Conservation (phyloP, 257 asterid genomes). For the Jacaranda mimosifolia region DNA sequence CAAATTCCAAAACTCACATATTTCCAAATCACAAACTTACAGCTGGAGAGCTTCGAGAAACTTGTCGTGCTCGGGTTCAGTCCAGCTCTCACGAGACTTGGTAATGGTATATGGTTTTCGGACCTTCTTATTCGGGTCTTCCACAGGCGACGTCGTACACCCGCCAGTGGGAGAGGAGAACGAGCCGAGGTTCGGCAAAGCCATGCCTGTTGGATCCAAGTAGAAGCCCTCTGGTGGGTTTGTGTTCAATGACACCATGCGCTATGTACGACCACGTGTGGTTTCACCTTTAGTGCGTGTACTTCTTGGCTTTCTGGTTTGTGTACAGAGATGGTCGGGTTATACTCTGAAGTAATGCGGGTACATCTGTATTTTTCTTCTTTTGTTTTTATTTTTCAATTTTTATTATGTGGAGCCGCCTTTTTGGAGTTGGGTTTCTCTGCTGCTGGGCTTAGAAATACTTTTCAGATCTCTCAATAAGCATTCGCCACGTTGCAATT, state of each 20-base stretch:
- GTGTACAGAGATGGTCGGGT: slow-evolving; percentile 1
- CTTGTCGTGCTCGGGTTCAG: slow-evolving; percentile 96
- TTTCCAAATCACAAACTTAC: slow-evolving; percentile 54
- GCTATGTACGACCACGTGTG: slow-evolving; percentile 36
- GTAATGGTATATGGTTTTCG: slow-evolving; percentile 90
- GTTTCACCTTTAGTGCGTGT: slow-evolving; percentile 37
- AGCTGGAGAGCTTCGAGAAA: slow-evolving; percentile 92
- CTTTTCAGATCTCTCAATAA: neutral
- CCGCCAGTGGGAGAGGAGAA: slow-evolving; percentile 58
- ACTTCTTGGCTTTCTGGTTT: slow-evolving; percentile 24
- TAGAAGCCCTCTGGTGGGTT: slow-evolving; percentile 56
- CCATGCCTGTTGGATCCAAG: slow-evolving; percentile 73
- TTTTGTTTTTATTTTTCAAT: neutral
- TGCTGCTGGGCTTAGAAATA: neutral
- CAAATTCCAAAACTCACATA: slow-evolving; percentile 22
- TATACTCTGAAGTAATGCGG: neutral
- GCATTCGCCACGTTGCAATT: neutral
- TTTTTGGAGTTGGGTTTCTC: neutral
- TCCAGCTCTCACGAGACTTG: slow-evolving; percentile 96
- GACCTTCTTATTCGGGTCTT: slow-evolving; percentile 73
- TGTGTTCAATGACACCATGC: slow-evolving; percentile 59
- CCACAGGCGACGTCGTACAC: slow-evolving; percentile 50
- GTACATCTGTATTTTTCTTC: neutral
- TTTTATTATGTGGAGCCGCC: neutral
- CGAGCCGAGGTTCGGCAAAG: slow-evolving; percentile 69